Percentiles rank a stretch among this genome's conserved stretches.
These are phyloP conservation scores for Globisporangium cylindrosporum DNA, from an alignment of 352 stramenopile genomes.

Conservation along the genomic window DNA sequence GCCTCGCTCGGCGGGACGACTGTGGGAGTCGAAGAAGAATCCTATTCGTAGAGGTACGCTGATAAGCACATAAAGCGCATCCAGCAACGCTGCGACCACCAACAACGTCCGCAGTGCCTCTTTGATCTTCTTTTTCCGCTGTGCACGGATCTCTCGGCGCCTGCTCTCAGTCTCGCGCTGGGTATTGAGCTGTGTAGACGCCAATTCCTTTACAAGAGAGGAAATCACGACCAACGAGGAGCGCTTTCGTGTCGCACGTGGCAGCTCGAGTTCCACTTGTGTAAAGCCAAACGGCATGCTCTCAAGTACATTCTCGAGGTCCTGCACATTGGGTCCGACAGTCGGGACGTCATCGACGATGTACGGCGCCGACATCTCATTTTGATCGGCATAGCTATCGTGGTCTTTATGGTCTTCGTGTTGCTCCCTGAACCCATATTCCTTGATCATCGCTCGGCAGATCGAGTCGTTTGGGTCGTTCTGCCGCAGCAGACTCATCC, in stretches of 20 bases:
- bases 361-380: conserved; percentile 1
- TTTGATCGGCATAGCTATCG: background rate
- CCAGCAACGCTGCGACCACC: conserved; percentile 25
- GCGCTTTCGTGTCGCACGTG: conserved; percentile 6
- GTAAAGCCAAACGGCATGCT: conserved; percentile 16
- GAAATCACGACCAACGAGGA: conserved; percentile 9
- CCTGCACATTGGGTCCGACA: conserved; percentile 1
- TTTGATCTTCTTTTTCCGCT: background rate
- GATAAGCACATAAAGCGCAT: conserved; percentile 39
- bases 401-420: background rate
- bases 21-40: conserved; percentile 42
- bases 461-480: conserved; percentile 2
- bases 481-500: background rate
- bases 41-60: conserved; percentile 35
- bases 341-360: conserved; percentile 14
- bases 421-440: background rate
- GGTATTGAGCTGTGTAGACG: conserved; percentile 6
- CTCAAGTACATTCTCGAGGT: conserved; percentile 8
- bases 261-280: conserved; percentile 13
- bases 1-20: conserved; percentile 7
- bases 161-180: conserved; percentile 2
- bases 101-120: conserved; percentile 1
- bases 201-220: conserved; percentile 4
- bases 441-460: background rate
- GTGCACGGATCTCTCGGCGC: background rate